A percentile compares a stretch with the other conserved stretches of the same genome.
phyloP scores from a whole-genome alignment of 169 alveolate genomes.

The Plasmodium falciparum region DNA sequence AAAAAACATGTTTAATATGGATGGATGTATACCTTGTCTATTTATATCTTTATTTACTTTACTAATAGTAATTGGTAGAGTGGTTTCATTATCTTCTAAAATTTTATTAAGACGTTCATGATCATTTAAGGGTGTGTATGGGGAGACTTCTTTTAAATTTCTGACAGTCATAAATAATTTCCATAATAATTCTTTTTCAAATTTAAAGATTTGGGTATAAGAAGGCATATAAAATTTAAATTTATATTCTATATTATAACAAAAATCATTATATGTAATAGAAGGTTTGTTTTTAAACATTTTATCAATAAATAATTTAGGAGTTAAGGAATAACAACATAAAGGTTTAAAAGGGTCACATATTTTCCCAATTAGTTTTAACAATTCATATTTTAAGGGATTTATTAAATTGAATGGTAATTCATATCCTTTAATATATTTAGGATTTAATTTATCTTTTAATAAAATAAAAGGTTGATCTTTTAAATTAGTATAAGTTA shows the following conservation, averaged over 20 bases:
- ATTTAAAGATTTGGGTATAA: slow-evolving; percentile 81
- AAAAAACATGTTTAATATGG: slow-evolving; percentile 86
- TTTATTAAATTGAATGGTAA: slow-evolving; percentile 84
- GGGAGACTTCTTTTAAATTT: slow-evolving; percentile 55
- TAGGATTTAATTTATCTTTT: slow-evolving; percentile 72
- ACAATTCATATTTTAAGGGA: slow-evolving; percentile 77
- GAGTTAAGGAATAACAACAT: slow-evolving; percentile 83
- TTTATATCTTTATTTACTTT: slow-evolving; percentile 82
- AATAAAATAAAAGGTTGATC: slow-evolving; percentile 46
- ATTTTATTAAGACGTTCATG: slow-evolving; percentile 39
- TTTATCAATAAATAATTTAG: slow-evolving; percentile 77
- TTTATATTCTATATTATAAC: slow-evolving; percentile 82
- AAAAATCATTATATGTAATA: slow-evolving; percentile 81
- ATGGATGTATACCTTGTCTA: slow-evolving; percentile 88
- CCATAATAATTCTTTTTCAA: slow-evolving; percentile 79
- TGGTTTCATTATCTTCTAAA: slow-evolving; percentile 79
- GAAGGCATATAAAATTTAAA: slow-evolving; percentile 83
- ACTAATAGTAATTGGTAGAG: slow-evolving; percentile 79
- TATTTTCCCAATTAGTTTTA: slow-evolving; percentile 84
- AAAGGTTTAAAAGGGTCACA: slow-evolving; percentile 84
- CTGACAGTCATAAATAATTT: slow-evolving; percentile 26
- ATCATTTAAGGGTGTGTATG: slow-evolving; percentile 17
- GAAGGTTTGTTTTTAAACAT: slow-evolving; percentile 75
- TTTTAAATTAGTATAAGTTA: neutral
- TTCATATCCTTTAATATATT: slow-evolving; percentile 82